Percentiles rank a stretch among this genome's conserved stretches.
Conservation (phyloP, 257 asterid species). For the Avicennia marina region DNA sequence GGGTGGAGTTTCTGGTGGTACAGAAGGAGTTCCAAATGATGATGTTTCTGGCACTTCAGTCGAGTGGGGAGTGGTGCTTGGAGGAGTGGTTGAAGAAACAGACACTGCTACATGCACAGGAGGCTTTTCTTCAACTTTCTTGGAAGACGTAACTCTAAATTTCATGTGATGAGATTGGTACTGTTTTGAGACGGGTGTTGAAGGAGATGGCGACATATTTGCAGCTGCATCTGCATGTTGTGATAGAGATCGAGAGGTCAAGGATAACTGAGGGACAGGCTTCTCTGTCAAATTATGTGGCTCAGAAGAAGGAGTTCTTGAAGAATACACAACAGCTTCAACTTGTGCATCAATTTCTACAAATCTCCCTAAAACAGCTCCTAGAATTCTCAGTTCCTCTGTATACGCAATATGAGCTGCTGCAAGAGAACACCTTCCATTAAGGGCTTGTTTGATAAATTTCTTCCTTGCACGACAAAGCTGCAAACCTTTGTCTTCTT, state of each 20-base stretch:
- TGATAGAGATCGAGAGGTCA: conserved; percentile 54
- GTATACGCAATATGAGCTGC: conserved; percentile 75
- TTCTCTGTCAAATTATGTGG: conserved; percentile 41
- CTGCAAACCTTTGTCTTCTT: conserved; percentile 87
- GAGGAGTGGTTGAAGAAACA: conserved; percentile 59
- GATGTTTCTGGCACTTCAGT: conserved; percentile 42
- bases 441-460: conserved; percentile 88
- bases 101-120: conserved; percentile 48
- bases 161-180: conserved; percentile 65
- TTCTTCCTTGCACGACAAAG: conserved; percentile 92
- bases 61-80: conserved; percentile 53
- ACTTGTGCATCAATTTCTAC: conserved; percentile 62
- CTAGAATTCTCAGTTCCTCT: conserved; percentile 58
- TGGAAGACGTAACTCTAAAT: conserved; percentile 57
- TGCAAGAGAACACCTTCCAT: conserved; percentile 87
- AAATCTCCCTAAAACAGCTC: conserved; percentile 63
- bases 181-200: conserved; percentile 42
- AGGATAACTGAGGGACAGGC: conserved; percentile 53
- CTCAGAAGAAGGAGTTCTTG: conserved; percentile 46
- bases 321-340: conserved; percentile 41
- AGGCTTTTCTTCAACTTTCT: conserved; percentile 78
- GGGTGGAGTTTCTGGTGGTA: conserved; percentile 52
- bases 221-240: conserved; percentile 42
- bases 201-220: conserved; percentile 54
- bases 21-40: conserved; percentile 37